Evolutionary conservation across 306 rosid genomes (phyloP).

Genomic region (Cicer arietinum): DNA sequence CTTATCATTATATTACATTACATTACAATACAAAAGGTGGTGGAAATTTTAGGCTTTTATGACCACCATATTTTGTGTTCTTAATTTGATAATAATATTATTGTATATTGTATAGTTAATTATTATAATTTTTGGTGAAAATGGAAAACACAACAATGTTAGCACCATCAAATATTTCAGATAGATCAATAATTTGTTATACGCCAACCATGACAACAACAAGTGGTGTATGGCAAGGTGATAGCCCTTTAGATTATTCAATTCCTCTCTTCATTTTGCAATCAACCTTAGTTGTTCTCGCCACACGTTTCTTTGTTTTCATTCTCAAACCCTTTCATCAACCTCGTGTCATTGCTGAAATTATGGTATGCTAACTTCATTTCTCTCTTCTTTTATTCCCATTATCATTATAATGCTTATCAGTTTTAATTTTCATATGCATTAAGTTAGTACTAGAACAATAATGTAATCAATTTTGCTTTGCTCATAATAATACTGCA

Average conservation of each 20-base stretch:
- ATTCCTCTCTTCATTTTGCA: conserved; percentile 80
- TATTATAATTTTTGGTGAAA: conserved; percentile 4
- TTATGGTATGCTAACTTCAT: conserved; percentile 51
- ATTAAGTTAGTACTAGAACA: not conserved
- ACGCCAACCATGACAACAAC: conserved; percentile 76
- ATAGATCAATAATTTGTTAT: conserved; percentile 60
- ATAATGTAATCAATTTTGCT: not conserved
- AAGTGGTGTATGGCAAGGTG: conserved; percentile 71
- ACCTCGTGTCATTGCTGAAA: conserved; percentile 85
- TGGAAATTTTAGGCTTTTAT: not conserved
- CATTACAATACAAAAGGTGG: not conserved
- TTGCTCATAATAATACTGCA: not conserved
- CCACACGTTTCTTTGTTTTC: conserved; percentile 69
- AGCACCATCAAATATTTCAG: conserved; percentile 7
- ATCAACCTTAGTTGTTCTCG: conserved; percentile 56
- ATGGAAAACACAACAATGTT: conserved; percentile 19
- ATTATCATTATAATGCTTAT: too few species aligned
- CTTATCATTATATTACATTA: not conserved
- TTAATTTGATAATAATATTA: conserved; percentile 4
- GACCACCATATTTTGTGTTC: not conserved
- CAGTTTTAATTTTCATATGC: not conserved
- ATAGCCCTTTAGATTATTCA: conserved; percentile 73
- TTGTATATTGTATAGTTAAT: not conserved
- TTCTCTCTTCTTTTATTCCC: not conserved
- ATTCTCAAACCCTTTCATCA: conserved; percentile 78